phyloP scores from a whole-genome alignment of 148 eudicot species.

The Silene uniflora region DNA sequence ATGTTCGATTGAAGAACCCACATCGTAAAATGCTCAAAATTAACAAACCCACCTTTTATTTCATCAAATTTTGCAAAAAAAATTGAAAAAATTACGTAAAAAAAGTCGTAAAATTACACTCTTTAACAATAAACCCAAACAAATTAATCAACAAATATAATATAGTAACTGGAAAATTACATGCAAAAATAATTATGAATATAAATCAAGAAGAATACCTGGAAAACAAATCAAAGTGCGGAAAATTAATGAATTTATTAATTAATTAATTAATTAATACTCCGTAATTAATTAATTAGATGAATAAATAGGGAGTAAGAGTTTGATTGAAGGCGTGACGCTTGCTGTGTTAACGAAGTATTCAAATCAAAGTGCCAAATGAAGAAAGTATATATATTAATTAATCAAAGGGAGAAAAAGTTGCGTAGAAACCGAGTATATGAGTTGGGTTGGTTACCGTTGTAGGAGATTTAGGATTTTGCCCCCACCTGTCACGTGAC shows the following conservation, averaged over 20 bases:
- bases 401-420: not conserved
- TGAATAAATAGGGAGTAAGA: not conserved
- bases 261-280: no score
- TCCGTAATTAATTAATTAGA: not conserved
- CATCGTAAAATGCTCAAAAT: not conserved
- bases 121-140: not conserved
- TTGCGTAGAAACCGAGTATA: slow-evolving; percentile 11
- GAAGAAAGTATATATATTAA: not conserved
- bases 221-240: not conserved
- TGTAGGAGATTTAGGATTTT: not conserved
- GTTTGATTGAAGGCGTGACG: not conserved
- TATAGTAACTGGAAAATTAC: not conserved
- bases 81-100: not conserved
- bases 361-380: not conserved
- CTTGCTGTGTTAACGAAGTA: slow-evolving; percentile 2
- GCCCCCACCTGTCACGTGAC: not conserved
- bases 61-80: not conserved
- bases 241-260: no score
- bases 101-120: not conserved
- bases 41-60: not conserved
- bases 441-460: slow-evolving; percentile 16
- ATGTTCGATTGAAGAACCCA: not conserved
- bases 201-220: not conserved
- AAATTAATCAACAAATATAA: not conserved
- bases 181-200: not conserved